Evolutionary conservation across 139 green algal genomes (phyloP), one percentile per base, ranked within the genome.

Genomic region (Auxenochlorella protothecoides): DNA sequence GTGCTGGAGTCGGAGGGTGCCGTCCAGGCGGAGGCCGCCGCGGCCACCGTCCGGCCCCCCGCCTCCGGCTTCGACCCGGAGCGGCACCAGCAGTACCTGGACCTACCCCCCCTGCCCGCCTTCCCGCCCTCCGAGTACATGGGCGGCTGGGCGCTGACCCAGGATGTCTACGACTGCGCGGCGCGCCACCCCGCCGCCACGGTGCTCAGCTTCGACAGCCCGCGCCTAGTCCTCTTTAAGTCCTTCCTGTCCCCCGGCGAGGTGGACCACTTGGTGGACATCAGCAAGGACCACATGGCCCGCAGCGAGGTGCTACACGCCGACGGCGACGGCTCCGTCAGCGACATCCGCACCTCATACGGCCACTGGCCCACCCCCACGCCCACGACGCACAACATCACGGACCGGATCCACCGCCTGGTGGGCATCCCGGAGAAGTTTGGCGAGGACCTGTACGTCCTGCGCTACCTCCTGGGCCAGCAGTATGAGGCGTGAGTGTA

Each of bases 381-480:
- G 27, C 52, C 60, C 3, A 55, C 70, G 15, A 70, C 64, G 12
- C 6, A 14, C 3, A 14, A 52, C 63, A 75, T 75, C 63, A 57
- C 68, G 14, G 53, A 77, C 53, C 72, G 79, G 54, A 73, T 84
- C 53, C 78, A 84, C 70, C 68, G 65, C 53, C 55, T 83, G 12
- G 14, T 84, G 5, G 68, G 68, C 54, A 63, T 84, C 13, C 79
- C 79, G 3, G 51, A 78, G 15, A n/a, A 65, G 54, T 82, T 83
- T 81, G 79, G 78, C 3, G 79, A 84, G 55, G 62, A 54, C 3
- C 44, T 84, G 16, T 78, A 84, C 62, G 78, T 84, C 16, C 75
- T 84, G 44, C 74, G 71, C 55, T 84, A 84, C 70, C 64, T 78
- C 16, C n/a, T 65, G 7, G 68, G 60, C 13, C 75, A 84, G 53